These are phyloP conservation scores for Scytalidium sp. DNA, from an alignment of 2,329 filamentous ascomycete species.

Conservation along the genomic window DNA sequence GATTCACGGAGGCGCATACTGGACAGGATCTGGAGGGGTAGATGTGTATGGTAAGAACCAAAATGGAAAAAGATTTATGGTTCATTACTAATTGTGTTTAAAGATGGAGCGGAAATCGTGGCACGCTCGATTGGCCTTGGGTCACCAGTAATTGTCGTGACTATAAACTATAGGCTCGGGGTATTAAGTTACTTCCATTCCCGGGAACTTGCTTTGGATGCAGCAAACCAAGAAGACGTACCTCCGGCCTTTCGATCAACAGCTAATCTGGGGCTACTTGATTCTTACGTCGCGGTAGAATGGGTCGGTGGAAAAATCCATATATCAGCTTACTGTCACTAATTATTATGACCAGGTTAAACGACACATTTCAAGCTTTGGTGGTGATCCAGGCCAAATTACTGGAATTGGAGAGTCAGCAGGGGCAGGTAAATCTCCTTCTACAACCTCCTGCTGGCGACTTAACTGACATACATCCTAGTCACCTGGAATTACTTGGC, in stretches of 20 bases:
- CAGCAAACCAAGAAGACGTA: neutral
- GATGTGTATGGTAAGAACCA: neutral
- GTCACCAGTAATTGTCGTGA: conserved; percentile 1
- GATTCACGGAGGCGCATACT: conserved; percentile 1
- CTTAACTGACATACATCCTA: neutral
- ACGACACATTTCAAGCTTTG: conserved; percentile 47
- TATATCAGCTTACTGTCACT: neutral
- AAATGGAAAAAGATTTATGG: neutral
- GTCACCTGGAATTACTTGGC: neutral
- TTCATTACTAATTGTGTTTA: neutral
- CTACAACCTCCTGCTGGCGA: neutral
- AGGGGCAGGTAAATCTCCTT: conserved; percentile 33
- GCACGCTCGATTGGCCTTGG: neutral
- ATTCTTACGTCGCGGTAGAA: neutral
- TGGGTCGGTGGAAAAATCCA: neutral
- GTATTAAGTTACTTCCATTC: neutral
- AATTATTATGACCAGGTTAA: conserved; percentile 48
- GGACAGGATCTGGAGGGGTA: neutral
- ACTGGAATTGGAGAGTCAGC: conserved; percentile 46
- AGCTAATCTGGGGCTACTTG: neutral
- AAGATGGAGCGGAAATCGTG: neutral
- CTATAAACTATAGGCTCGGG: conserved; percentile 1
- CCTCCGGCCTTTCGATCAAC: neutral
- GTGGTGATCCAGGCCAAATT: conserved; percentile 43
- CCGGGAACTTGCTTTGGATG: neutral